Conservation (phyloP, 495 filamentous ascomycete species). For the Cercophora samala region DNA sequence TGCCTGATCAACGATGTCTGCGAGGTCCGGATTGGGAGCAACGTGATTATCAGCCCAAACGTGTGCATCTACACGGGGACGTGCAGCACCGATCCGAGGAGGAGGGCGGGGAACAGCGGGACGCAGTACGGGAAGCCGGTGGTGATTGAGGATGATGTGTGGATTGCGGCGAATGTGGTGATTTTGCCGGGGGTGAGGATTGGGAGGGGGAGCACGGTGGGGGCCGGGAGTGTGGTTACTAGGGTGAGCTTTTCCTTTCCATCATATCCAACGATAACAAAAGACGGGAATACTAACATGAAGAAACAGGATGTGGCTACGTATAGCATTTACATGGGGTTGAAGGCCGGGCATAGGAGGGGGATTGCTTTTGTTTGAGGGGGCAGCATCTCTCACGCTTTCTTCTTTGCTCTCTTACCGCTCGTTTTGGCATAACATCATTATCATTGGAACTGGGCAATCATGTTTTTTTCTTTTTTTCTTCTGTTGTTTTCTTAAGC, state of each 20-base stretch:
- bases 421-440: neutral
- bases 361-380: conserved; percentile 26
- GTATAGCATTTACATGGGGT: conserved; percentile 33
- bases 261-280: no score
- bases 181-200: conserved; percentile 82
- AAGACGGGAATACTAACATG: neutral
- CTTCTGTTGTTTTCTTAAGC: neutral
- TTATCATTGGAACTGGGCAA: neutral
- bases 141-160: conserved; percentile 82
- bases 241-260: conserved; percentile 55
- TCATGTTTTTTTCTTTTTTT: neutral
- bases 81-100: conserved; percentile 70
- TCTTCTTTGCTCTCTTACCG: neutral
- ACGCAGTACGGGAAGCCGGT: conserved; percentile 69
- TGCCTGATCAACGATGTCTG: conserved; percentile 83
- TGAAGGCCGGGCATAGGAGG: conserved; percentile 30
- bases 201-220: conserved; percentile 73
- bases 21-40: conserved; percentile 69
- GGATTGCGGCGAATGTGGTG: conserved; percentile 63
- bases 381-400: conserved; percentile 4
- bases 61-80: conserved; percentile 81
- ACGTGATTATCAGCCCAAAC: conserved; percentile 79
- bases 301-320: conserved; percentile 31
- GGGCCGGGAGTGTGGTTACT: conserved; percentile 83
- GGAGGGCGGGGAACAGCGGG: conserved; percentile 70